Conservation (phyloP, 2,329 filamentous ascomycete genomes). For the Ophiostoma quercus region DNA sequence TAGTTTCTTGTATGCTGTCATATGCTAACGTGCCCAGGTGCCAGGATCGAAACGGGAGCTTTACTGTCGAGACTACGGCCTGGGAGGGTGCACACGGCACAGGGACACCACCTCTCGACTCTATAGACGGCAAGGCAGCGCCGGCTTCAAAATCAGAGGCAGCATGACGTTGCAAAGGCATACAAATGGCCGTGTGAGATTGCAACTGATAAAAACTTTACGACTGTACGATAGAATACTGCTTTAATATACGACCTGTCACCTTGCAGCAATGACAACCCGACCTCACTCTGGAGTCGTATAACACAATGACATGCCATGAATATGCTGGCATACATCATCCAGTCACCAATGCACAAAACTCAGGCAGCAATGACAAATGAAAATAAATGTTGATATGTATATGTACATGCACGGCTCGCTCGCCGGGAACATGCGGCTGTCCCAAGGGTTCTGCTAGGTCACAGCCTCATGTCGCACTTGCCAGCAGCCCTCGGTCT, state of each 20-base stretch:
- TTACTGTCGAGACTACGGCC: conserved; percentile 59
- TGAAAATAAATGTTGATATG: conserved; percentile 8
- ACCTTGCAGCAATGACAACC: neutral
- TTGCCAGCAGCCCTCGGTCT: conserved; percentile 12
- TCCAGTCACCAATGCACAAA: neutral
- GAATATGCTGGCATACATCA: conserved; percentile 6
- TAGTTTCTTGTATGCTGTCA: neutral
- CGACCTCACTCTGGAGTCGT: neutral
- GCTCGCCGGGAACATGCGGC: neutral
- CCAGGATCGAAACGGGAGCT: conserved; percentile 51
- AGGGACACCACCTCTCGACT: too few relatives aligned
- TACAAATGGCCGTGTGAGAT: neutral
- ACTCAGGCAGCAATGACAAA: neutral
- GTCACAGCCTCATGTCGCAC: neutral
- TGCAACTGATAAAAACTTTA: neutral
- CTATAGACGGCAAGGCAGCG: neutral
- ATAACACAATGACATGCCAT: neutral
- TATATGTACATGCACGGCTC: conserved; percentile 23
- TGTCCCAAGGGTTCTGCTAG: neutral
- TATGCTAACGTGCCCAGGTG: conserved; percentile 42
- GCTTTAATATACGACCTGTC: neutral
- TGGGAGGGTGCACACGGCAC: conserved; percentile 46
- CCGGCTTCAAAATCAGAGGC: neutral
- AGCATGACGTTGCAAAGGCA: neutral
- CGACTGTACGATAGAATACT: neutral